Conservation (phyloP, 768 basidiomycete species). For the Lactarius evosmus region DNA sequence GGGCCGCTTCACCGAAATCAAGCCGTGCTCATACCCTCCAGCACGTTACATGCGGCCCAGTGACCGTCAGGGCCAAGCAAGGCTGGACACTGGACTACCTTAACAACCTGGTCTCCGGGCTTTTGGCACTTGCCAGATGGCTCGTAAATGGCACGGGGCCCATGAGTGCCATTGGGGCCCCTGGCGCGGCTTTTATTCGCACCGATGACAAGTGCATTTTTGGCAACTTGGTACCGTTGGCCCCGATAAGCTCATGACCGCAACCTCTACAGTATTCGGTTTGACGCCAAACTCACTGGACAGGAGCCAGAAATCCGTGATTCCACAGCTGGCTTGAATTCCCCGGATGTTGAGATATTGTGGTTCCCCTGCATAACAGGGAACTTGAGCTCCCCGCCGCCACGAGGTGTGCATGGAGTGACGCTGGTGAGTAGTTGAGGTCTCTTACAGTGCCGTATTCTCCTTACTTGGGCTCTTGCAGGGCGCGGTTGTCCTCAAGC, state of each 20-base stretch:
- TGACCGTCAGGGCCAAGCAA: conserved; percentile 3
- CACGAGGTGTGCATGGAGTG: conserved; percentile 8
- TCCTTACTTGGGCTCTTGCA: too few relatives aligned
- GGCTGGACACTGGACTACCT: conserved; percentile 17
- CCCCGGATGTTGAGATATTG: conserved; percentile 13
- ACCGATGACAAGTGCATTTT: conserved; percentile 2
- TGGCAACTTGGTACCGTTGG: not conserved
- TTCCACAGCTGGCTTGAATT: not conserved
- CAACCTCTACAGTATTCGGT: conserved; percentile 28
- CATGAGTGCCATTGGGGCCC: conserved; percentile 1
- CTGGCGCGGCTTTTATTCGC: conserved; percentile 16
- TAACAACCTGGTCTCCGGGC: conserved; percentile 3
- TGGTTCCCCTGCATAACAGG: conserved; percentile 16
- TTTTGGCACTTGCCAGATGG: conserved; percentile 11
- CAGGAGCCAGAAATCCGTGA: conserved; percentile 1
- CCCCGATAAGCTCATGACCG: not conserved
- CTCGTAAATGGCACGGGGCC: conserved; percentile 3
- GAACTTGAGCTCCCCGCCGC: conserved; percentile 1
- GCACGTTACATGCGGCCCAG: conserved; percentile 10
- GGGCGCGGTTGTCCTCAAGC: conserved; percentile 8
- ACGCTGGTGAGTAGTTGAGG: not conserved
- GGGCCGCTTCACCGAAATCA: too few relatives aligned
- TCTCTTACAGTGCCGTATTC: not conserved
- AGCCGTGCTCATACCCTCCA: not conserved
- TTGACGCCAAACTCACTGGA: conserved; percentile 36